Conservation (phyloP, 1,284 basidiomycete species). For the Inonotus hispidus region DNA sequence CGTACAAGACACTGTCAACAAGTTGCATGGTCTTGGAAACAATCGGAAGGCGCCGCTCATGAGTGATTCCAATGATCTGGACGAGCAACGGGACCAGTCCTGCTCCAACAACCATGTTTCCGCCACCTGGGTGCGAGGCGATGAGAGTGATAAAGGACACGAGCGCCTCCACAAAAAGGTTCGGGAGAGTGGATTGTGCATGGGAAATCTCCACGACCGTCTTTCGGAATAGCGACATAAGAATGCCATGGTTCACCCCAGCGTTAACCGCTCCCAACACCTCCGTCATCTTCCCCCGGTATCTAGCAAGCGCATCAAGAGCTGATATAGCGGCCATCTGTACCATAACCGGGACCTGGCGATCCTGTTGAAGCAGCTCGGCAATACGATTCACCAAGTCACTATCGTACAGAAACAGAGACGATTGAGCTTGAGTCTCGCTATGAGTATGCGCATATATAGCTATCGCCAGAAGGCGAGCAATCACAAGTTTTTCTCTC, state of each 20-base stretch:
- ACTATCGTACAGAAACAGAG: conserved; percentile 92
- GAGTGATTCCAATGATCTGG: conserved; percentile 77
- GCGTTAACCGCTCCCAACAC: conserved; percentile 91
- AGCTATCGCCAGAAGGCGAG: conserved; percentile 84
- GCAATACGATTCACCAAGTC: conserved; percentile 84
- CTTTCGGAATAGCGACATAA: conserved; percentile 84
- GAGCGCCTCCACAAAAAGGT: conserved; percentile 82
- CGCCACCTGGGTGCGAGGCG: conserved; percentile 77
- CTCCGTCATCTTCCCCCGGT: conserved; percentile 79
- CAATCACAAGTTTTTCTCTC: conserved; percentile 76
- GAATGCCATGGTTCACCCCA: conserved; percentile 92
- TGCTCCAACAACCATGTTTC: conserved; percentile 95
- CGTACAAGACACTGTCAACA: conserved; percentile 90
- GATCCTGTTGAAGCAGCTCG: conserved; percentile 83
- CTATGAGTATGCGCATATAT: conserved; percentile 83
- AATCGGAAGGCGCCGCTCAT: conserved; percentile 61
- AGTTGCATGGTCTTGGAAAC: conserved; percentile 89
- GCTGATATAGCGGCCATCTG: conserved; percentile 85
- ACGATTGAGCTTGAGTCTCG: conserved; percentile 74
- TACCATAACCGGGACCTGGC: conserved; percentile 58
- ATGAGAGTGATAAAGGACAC: conserved; percentile 87
- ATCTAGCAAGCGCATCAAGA: conserved; percentile 85
- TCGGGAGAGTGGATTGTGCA: conserved; percentile 60
- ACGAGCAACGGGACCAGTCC: conserved; percentile 88
- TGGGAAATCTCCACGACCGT: conserved; percentile 68